Evolutionary conservation across 768 basidiomycete genomes (phyloP).

Genomic region (Tephrocybe sp.): DNA sequence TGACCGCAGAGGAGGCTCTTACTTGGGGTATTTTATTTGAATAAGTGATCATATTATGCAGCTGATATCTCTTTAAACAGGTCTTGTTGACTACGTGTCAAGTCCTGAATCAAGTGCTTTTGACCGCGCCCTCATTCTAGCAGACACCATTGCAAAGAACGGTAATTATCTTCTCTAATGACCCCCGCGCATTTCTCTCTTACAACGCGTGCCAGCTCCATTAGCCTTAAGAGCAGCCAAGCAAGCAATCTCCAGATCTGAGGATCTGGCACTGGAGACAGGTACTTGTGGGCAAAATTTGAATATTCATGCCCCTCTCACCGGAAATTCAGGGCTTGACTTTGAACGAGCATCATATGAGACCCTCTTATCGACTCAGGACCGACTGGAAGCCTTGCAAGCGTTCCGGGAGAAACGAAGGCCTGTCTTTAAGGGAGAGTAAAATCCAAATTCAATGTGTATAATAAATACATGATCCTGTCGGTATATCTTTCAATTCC

Average conservation of each 20-base stretch:
- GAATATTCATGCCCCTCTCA: no score
- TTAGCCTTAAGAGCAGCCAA: constrained; percentile 88
- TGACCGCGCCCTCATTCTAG: constrained; percentile 71
- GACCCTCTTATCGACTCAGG: constrained; percentile 67
- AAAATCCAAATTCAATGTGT: constrained; percentile 21
- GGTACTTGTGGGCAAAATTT: no score
- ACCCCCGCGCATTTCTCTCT: neutral
- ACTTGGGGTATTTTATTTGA: constrained; percentile 56
- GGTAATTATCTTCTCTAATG: constrained; percentile 38
- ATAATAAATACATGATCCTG: constrained; percentile 19
- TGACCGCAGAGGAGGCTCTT: constrained; percentile 67
- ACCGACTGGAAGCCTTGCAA: constrained; percentile 79
- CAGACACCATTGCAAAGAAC: constrained; percentile 63
- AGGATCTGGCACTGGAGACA: constrained; percentile 76
- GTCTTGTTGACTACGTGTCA: constrained; percentile 83
- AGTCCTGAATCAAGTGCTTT: constrained; percentile 57
- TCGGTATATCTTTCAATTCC: constrained; percentile 20
- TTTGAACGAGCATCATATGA: constrained; percentile 89
- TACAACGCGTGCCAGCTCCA: constrained; percentile 55
- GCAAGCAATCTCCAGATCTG: constrained; percentile 76
- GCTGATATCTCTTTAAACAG: constrained; percentile 40
- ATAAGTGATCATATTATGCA: neutral
- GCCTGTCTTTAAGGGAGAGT: constrained; percentile 84
- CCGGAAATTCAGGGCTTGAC: constrained; percentile 64
- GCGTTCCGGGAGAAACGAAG: constrained; percentile 85